Conservation (phyloP, 805 yeast species). For the Candida xyloterini region DNA sequence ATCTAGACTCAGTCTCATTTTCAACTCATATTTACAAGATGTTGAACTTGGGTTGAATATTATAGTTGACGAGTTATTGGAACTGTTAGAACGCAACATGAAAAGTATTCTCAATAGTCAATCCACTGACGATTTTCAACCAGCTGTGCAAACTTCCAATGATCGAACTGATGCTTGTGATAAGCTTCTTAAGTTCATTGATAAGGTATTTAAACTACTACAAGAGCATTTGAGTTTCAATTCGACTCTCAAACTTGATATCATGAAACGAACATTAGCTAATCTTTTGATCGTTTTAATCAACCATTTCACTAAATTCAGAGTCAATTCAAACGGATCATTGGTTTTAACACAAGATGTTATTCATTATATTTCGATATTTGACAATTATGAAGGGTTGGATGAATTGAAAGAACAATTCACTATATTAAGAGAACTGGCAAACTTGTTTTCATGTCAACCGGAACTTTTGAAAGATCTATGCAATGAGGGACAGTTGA, state of each 20-base stretch:
- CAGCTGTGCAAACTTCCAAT: conserved; percentile 31
- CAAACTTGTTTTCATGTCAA: conserved; percentile 81
- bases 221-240: conserved; percentile 36
- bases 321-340: conserved; percentile 81
- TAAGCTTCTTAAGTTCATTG: conserved; percentile 49
- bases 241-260: conserved; percentile 21
- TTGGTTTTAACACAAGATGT: conserved; percentile 78
- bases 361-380: conserved; percentile 58
- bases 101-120: conserved; percentile 56
- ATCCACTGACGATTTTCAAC: conserved; percentile 55
- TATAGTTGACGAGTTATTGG: conserved; percentile 57
- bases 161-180: conserved; percentile 74
- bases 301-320: conserved; percentile 70
- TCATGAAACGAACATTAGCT: conserved; percentile 23
- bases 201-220: conserved; percentile 33
- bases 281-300: conserved; percentile 49
- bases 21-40: conserved; percentile 29
- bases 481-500: conserved; percentile 77
- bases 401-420: conserved; percentile 52
- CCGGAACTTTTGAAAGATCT: conserved; percentile 74
- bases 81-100: conserved; percentile 50
- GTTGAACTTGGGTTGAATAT: conserved; percentile 62
- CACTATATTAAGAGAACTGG: conserved; percentile 66
- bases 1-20: conserved; percentile 17
- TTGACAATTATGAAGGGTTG: conserved; percentile 21